Percentiles rank a stretch among this genome's conserved stretches.
Conservation (phyloP, 164 flowering plant species). For the Aristolochia californica region DNA sequence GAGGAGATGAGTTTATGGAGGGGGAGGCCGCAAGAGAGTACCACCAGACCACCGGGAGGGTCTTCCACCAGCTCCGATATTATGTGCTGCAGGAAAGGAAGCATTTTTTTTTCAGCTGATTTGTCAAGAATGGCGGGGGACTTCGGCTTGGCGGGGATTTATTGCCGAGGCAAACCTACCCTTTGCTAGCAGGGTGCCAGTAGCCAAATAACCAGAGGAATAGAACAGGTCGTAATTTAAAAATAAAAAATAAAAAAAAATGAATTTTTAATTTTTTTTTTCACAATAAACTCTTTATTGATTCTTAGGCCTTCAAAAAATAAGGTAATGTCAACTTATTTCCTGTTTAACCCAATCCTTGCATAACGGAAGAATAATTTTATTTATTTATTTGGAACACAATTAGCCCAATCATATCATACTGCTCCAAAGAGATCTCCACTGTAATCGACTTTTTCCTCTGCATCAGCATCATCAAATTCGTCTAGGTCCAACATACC, state of each 20-base stretch:
- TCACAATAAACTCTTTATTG: too few species aligned
- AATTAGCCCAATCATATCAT: conserved; percentile 1
- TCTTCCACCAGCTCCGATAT: conserved; percentile 77
- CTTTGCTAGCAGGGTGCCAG: too few species aligned
- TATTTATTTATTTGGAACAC: neutral
- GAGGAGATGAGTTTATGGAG: conserved; percentile 63
- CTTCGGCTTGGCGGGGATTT: neutral
- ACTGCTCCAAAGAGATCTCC: conserved; percentile 21
- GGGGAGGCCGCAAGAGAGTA: conserved; percentile 77
- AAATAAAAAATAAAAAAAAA: too few species aligned
- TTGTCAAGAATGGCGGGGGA: neutral
- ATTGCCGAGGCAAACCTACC: too few species aligned
- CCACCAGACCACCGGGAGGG: conserved; percentile 52
- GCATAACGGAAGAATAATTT: too few species aligned
- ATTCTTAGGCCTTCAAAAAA: too few species aligned
- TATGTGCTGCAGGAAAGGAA: conserved; percentile 74
- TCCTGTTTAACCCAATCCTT: too few species aligned
- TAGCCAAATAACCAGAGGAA: too few species aligned
- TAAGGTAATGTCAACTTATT: too few species aligned
- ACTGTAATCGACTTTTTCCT: conserved; percentile 6
- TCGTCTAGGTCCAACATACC: conserved; percentile 27
- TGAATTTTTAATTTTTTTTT: too few species aligned
- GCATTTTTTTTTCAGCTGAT: conserved; percentile 26
- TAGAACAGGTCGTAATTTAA: too few species aligned
- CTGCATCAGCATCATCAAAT: conserved; percentile 10